Conservation (phyloP, 371 early-diverging fungal genomes). For the Mortierella sp. region DNA sequence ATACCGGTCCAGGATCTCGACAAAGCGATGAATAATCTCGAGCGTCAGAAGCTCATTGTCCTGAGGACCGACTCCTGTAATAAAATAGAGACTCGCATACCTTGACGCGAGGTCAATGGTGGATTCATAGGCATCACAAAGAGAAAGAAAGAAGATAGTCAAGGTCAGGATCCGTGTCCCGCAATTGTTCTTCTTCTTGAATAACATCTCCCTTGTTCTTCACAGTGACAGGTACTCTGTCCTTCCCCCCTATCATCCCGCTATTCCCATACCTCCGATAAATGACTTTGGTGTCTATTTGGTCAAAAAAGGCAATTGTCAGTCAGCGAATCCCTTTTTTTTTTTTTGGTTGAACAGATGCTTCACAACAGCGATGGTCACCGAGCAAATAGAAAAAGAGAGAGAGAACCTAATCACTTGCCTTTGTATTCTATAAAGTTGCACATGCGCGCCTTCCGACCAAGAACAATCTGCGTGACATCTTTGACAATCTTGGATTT, state of each 20-base stretch:
- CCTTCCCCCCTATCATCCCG: not conserved
- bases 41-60: conserved; percentile 95
- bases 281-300: conserved; percentile 90
- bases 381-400: too few species aligned
- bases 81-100: conserved; percentile 96
- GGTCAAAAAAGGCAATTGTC: too few species aligned
- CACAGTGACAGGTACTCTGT: too few species aligned
- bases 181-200: too few species aligned
- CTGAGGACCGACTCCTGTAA: conserved; percentile 90
- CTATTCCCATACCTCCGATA: conserved; percentile 76
- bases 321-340: too few species aligned
- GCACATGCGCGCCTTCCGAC: conserved; percentile 94
- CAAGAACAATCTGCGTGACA: conserved; percentile 89
- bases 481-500: conserved; percentile 96
- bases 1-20: conserved; percentile 96
- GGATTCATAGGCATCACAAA: not conserved
- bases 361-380: too few species aligned
- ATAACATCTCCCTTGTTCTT: too few species aligned
- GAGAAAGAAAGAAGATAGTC: not conserved
- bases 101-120: too few species aligned
- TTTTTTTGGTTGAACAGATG: too few species aligned
- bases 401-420: conserved; percentile 33
- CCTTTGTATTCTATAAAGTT: conserved; percentile 98
- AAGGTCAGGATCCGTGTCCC: too few species aligned
- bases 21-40: conserved; percentile 97